phyloP scores from a whole-genome alignment of 345 rosid genomes.

The Hibiscus syriacus region DNA sequence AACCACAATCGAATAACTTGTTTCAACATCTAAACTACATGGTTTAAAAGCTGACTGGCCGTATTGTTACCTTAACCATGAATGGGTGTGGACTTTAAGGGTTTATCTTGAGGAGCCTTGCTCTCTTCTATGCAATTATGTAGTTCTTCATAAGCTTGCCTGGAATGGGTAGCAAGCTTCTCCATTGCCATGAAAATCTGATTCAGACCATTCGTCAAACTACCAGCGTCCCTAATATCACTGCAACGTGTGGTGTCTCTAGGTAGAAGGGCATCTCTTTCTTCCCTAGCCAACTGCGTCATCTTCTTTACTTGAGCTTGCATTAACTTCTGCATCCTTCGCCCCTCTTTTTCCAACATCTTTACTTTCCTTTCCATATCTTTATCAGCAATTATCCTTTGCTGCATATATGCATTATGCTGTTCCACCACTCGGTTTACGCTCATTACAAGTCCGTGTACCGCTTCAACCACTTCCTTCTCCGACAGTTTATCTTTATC shows the following conservation, averaged over 20 bases:
- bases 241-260: conserved; percentile 5
- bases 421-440: conserved; percentile 6
- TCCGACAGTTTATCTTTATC: conserved; percentile 29
- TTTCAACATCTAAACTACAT: not conserved
- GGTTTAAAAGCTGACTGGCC: conserved; percentile 15
- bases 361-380: conserved; percentile 36
- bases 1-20: not conserved
- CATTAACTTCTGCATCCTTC: conserved; percentile 26
- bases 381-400: conserved; percentile 31
- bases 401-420: conserved; percentile 19
- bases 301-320: conserved; percentile 18
- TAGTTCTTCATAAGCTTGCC: conserved; percentile 27
- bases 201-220: conserved; percentile 23
- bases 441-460: not conserved
- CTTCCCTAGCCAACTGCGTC: conserved; percentile 12
- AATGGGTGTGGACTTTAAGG: not conserved
- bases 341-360: conserved; percentile 34
- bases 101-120: not conserved
- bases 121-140: conserved; percentile 14
- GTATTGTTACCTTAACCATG: not conserved
- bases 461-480: conserved; percentile 22
- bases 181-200: conserved; percentile 32
- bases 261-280: not conserved
- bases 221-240: conserved; percentile 1
- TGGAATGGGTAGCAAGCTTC: conserved; percentile 25